Conservation (phyloP, 352 stramenopile species). For the Phytopythium vexans region DNA sequence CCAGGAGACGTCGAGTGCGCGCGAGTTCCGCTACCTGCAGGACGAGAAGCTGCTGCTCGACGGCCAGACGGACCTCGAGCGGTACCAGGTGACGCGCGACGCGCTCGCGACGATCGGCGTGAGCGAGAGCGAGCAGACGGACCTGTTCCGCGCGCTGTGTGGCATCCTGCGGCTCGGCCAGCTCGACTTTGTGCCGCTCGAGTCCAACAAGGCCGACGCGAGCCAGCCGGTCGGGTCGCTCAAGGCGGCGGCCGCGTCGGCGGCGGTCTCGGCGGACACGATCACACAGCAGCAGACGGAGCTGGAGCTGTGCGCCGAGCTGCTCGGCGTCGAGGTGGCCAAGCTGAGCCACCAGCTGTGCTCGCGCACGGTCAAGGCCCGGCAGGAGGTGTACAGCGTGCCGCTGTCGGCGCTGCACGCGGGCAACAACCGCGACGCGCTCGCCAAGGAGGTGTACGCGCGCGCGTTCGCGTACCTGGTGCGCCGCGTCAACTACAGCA, state of each 20-base stretch:
- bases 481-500: constrained; percentile 78
- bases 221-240: constrained; percentile 64
- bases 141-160: constrained; percentile 68
- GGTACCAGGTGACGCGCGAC: constrained; percentile 79
- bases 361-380: constrained; percentile 76
- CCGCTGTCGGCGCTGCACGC: constrained; percentile 70
- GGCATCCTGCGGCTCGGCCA: constrained; percentile 82
- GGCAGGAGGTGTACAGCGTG: constrained; percentile 82
- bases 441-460: constrained; percentile 94
- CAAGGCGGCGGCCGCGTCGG: constrained; percentile 10
- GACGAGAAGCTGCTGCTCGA: constrained; percentile 70
- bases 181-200: constrained; percentile 73
- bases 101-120: constrained; percentile 79
- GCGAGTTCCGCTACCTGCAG: constrained; percentile 74
- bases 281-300: constrained; percentile 58
- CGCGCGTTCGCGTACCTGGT: constrained; percentile 96
- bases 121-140: constrained; percentile 57
- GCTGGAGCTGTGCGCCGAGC: constrained; percentile 56
- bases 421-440: constrained; percentile 89
- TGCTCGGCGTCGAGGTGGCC: constrained; percentile 66
- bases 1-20: constrained; percentile 27
- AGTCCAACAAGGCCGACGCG: constrained; percentile 72
- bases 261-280: constrained; percentile 15
- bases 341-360: constrained; percentile 70
- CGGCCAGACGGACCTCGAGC: constrained; percentile 62